phyloP scores from a whole-genome alignment of 208 protist genomes.

The Leishmania major region DNA sequence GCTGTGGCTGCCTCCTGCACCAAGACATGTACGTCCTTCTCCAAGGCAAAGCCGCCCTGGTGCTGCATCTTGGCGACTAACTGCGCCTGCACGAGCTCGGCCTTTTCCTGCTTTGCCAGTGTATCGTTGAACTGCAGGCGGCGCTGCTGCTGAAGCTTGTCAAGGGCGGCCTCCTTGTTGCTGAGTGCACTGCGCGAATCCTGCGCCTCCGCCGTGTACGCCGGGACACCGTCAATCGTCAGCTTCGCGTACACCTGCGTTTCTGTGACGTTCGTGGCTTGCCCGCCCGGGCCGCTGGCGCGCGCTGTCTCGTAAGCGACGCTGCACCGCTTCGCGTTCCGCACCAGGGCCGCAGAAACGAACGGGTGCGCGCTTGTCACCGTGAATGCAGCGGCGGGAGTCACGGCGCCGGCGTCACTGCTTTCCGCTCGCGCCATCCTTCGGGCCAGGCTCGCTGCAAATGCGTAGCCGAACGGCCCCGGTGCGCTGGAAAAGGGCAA shows the following conservation, averaged over 20 bases:
- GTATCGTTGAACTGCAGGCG: slow-evolving; percentile 79
- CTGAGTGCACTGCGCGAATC: slow-evolving; percentile 84
- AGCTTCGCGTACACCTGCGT: slow-evolving; percentile 89
- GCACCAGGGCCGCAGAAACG: slow-evolving; percentile 58
- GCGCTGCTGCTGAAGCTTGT: slow-evolving; percentile 58
- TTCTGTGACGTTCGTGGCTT: slow-evolving; percentile 88
- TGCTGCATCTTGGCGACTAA: slow-evolving; percentile 31
- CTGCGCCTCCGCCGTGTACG: slow-evolving; percentile 80
- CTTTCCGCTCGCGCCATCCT: neutral
- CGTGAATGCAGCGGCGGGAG: slow-evolving; percentile 23
- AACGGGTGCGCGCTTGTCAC: slow-evolving; percentile 48
- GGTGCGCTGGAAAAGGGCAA: slow-evolving; percentile 19
- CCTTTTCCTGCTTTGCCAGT: slow-evolving; percentile 51
- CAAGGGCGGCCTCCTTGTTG: slow-evolving; percentile 76
- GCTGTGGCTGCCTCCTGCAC: slow-evolving; percentile 29
- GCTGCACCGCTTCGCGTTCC: slow-evolving; percentile 46
- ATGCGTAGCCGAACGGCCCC: slow-evolving; percentile 59
- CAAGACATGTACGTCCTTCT: slow-evolving; percentile 14
- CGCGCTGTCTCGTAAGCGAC: slow-evolving; percentile 80
- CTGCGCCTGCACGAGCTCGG: slow-evolving; percentile 44
- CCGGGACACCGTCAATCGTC: slow-evolving; percentile 65
- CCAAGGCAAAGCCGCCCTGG: slow-evolving; percentile 29
- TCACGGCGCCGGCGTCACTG: neutral
- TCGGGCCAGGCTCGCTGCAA: slow-evolving; percentile 39
- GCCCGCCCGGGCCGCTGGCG: slow-evolving; percentile 84